Evolutionary conservation across 345 rosid species (phyloP).

Genomic region (Eucalyptus sp.): DNA sequence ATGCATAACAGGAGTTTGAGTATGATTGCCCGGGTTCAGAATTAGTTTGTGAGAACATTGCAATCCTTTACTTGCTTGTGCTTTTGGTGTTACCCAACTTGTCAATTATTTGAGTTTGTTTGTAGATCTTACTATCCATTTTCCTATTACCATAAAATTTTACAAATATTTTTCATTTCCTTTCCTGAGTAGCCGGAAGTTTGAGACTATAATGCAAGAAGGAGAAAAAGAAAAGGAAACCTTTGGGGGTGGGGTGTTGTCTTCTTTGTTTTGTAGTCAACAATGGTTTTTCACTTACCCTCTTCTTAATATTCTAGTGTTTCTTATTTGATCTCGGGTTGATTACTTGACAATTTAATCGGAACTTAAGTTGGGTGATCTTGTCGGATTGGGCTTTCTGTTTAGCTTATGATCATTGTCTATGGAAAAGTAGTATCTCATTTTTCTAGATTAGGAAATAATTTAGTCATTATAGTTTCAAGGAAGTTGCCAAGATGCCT

Average conservation of each 20-base stretch:
- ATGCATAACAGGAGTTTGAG: not conserved
- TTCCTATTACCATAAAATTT: not conserved
- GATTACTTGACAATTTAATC: not conserved
- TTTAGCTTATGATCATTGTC: not conserved
- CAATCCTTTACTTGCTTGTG: not conserved
- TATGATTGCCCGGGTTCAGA: too few relatives aligned
- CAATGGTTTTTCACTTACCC: not conserved
- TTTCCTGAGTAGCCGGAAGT: not conserved
- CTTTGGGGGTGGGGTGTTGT: not conserved
- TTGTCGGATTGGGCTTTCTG: not conserved
- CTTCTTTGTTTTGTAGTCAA: not conserved
- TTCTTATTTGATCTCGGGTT: too few relatives aligned
- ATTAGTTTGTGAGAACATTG: not conserved
- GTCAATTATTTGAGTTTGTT: too few relatives aligned
- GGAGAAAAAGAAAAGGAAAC: not conserved
- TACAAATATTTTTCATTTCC: too few relatives aligned
- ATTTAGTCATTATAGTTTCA: not conserved
- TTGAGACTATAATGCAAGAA: not conserved
- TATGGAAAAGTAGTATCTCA: too few relatives aligned
- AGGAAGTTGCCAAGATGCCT: not conserved
- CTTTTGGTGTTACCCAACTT: too few relatives aligned
- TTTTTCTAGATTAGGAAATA: not conserved
- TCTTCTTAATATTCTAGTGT: too few relatives aligned
- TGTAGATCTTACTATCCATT: too few relatives aligned
- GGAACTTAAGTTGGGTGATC: not conserved